Base-by-base conservation (phyloP, 2,329 filamentous ascomycete genomes). In the Thermoascus crustaceus region DNA sequence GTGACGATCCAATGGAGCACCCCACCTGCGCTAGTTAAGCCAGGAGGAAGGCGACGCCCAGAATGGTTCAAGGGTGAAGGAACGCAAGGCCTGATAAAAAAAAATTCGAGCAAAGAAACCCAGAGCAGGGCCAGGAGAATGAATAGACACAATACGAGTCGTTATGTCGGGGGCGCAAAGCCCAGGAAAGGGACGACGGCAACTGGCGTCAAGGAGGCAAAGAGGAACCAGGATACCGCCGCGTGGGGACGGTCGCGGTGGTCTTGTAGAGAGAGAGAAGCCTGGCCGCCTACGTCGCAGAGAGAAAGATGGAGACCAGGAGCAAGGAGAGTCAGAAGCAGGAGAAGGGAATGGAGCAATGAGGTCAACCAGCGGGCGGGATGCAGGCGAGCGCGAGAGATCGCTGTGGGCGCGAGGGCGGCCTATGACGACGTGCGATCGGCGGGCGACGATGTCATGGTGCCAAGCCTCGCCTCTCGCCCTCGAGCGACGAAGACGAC, bases 341-440 rank as follows among this genome's bases (percentile, higher is more conserved):
- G 19, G 25, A 20, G 36, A 27, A 25, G 24, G 11, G 14, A 33
- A 33, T 29, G 7, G 35, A 23, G 30, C 32, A 29, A 23, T 24
- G 26, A 36, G 13, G 24, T 25, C 17, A 13, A 11, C 18, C 5
- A 8, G 22, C 16, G 23, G 24, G 32, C 22, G 33, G 32, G 27
- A 30, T 6, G 24, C 36, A 23, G 22, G 24, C 24, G 21, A 35
- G 30, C 17, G 34, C 29, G 24, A 13, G 20, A 34, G 23, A 33
- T 29, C 9, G 26, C 18, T 7, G 26, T 13, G 14, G 13, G 13
- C 13, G 25, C 25, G 10, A 3, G 7, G 26, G 26, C 14, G 26
- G 26, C 42, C 42, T 34, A 44, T 44, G 38, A 43, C 43, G 41
- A 37, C 30, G 33, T 35, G n/a, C 5, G 33, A 41, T 39, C 32